Conservation (phyloP, 2,329 filamentous ascomycete species). For the Diplodia scrobiculata region DNA sequence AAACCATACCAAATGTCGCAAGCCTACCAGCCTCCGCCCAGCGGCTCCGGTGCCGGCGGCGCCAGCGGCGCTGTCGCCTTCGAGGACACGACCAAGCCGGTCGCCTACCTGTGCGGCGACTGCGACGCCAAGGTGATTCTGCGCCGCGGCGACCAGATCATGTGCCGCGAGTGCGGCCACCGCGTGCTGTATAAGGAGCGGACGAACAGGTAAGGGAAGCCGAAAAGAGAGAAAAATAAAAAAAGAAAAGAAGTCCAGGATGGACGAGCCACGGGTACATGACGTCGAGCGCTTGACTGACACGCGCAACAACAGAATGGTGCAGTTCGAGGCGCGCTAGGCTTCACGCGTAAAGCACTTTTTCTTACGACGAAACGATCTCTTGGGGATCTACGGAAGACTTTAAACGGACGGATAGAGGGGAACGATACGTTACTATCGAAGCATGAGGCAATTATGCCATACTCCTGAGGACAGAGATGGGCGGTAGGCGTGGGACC, state of each 20-base stretch:
- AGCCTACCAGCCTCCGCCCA: slow-evolving; percentile 30
- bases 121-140: slow-evolving; percentile 77
- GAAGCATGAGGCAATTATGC: background rate
- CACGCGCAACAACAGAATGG: slow-evolving; percentile 48
- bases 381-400: background rate
- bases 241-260: background rate
- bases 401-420: background rate
- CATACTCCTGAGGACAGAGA: background rate
- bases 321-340: slow-evolving; percentile 93
- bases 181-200: slow-evolving; percentile 96
- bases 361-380: background rate
- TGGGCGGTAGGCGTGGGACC: background rate
- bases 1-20: slow-evolving; percentile 24
- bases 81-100: slow-evolving; percentile 50
- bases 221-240: no score
- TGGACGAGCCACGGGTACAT: background rate
- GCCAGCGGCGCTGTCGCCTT: slow-evolving; percentile 55
- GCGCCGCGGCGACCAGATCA: slow-evolving; percentile 76
- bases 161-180: slow-evolving; percentile 91
- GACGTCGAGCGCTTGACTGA: background rate
- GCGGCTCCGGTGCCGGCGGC: slow-evolving; percentile 21
- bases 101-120: slow-evolving; percentile 70
- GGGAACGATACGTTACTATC: background rate
- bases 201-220: slow-evolving; percentile 78
- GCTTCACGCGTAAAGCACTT: background rate